Evolutionary conservation across 768 basidiomycete genomes (phyloP).

Genomic region (Macrolepiota albuminosa): DNA sequence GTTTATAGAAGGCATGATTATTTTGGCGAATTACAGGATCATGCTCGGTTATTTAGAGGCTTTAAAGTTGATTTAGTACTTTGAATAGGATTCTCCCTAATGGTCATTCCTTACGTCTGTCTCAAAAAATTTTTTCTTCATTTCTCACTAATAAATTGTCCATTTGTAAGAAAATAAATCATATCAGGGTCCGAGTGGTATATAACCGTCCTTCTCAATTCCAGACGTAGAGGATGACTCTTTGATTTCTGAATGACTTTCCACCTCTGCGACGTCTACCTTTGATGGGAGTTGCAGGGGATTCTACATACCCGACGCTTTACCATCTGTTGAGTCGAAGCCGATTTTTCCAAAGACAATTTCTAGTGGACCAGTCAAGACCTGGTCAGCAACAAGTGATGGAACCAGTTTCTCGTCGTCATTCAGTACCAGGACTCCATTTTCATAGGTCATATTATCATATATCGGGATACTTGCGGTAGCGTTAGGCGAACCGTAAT

Average conservation of each 20-base stretch:
- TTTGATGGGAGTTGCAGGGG: background rate
- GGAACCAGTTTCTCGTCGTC: background rate
- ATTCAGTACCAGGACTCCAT: background rate
- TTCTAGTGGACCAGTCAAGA: background rate
- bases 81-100: too few relatives aligned
- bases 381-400: background rate
- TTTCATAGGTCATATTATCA: background rate
- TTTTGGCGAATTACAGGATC: conserved; percentile 9
- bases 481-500: too few relatives aligned
- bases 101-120: too few relatives aligned
- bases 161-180: background rate
- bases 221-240: background rate
- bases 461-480: too few relatives aligned
- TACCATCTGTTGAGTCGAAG: background rate
- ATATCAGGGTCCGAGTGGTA: background rate
- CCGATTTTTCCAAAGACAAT: background rate
- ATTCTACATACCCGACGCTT: background rate
- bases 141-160: background rate
- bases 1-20: conserved; percentile 10
- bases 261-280: background rate
- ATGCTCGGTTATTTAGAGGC: conserved; percentile 14
- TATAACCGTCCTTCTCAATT: background rate
- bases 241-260: background rate
- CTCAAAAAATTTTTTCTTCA: conserved; percentile 15
- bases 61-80: background rate